Evolutionary conservation across 2,329 filamentous ascomycete genomes (phyloP), one percentile per base, ranked within the genome.

Genomic region (Exophiala mesophila): DNA sequence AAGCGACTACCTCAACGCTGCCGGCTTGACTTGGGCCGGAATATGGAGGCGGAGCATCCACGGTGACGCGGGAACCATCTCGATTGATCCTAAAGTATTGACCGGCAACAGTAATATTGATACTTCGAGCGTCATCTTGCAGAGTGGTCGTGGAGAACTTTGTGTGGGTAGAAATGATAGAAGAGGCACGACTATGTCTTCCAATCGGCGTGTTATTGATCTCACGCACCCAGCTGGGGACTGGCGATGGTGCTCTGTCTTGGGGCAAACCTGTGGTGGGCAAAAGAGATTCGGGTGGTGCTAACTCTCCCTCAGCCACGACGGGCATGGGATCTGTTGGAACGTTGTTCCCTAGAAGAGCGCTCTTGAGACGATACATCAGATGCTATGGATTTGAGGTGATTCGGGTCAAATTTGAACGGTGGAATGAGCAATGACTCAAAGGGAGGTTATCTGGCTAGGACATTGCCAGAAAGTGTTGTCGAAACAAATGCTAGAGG

Each of bases 31-130:
- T 37, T 6, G 48, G 48, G 2, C 39, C 49, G 28, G 49, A 39
- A 34, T 55, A 55, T n/a, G 53, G 53, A 4, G 53, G 53, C 3
- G 53, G 51, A 18, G 45, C 45, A 24, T 52, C 42, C 16, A 53
- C 51, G 10, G 56, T 57, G 31, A 60, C 52, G 17, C 41, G 47
- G 3, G 59, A 61, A 2, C 56, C 59, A 45, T 62, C 58, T 33
- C 59, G 56, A 44, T 55, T 59, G 45, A 62, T 62, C 15, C 58
- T 47, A 39, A 61, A 62, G 24, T 53, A 41, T 39, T 55, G 55
- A 5, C 53, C 54, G 10, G 55, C 59, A 20, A 59, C 39, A 24
- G 56, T 44, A 23, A 62, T 45, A 42, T 62, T 58, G 31, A 62
- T 54, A 38, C 58, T 61, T 28, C 55, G 47, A 5, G 53, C 52